Evolutionary conservation across 768 basidiomycete species (phyloP), one percentile per base, ranked within the genome.

Genomic region (Lentinula sp.): DNA sequence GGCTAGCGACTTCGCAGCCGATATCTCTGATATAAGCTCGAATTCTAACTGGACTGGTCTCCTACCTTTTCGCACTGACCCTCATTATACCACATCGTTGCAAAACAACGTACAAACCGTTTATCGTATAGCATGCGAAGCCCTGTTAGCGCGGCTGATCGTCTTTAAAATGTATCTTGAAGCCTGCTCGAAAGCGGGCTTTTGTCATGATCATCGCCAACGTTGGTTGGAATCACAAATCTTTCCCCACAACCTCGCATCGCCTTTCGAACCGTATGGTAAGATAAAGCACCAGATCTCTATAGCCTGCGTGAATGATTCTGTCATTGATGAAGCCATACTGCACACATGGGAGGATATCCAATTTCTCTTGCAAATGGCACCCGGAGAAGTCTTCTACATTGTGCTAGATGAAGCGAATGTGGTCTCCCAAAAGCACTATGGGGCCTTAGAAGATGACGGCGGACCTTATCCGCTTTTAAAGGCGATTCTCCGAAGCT

Each of bases 351-450:
- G 55, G 33, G 36, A 54, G 15, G 51, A 42, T 2, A 56, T 61
- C 6, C 32, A 32, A 8, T 10, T 18, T 6, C 23, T 42, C 6
- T 60, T 35, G 49, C 42, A 45, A 10, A 52, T 42, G 16, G 20
- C 51, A 4, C 7, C 18, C 2, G 49, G 28, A 13, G n/a, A 41
- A 13, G 39, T 51, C 33, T 46, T 61, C 37, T 59, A 59, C 18
- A 48, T 61, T 36, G 53, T 35, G 9, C 35, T 61, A 1, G 60
- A 61, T 49, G 60, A 61, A 48, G 60, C 60, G 6, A 61, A 61
- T 55, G 41, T 43, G 3, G 41, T 42, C 18, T 51, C 60, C 7
- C 23, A 28, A 18, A 37, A 39, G 18, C 20, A 54, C 28, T 3
- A 3, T 10, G 8, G 15, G 1, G 37, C 60, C 6, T 61, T 61